Conservation (phyloP, 2,329 filamentous ascomycete species). For the Apiospora aurea region DNA sequence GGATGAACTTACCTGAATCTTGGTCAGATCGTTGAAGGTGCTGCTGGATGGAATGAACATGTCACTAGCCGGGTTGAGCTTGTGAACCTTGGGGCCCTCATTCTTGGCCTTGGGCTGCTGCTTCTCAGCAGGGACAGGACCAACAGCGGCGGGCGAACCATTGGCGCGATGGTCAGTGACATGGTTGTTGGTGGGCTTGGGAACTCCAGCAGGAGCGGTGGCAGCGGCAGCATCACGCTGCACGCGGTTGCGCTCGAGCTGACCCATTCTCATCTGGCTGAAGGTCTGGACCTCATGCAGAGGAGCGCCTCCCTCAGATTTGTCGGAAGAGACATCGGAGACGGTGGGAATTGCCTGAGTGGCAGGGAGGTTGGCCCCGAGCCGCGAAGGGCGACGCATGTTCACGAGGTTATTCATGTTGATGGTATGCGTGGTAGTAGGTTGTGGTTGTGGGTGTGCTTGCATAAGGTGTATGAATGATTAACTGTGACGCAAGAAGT, state of each 20-base stretch:
- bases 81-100: not conserved
- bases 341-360: slow-evolving; percentile 1
- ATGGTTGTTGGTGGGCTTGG: not conserved
- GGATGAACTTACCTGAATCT: not conserved
- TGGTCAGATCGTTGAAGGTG: slow-evolving; percentile 12
- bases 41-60: slow-evolving; percentile 11
- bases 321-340: slow-evolving; percentile 19
- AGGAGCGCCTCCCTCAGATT: slow-evolving; percentile 29
- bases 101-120: not conserved
- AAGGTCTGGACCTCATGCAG: slow-evolving; percentile 12
- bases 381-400: no score
- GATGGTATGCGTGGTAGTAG: not conserved
- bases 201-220: not conserved
- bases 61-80: slow-evolving; percentile 13
- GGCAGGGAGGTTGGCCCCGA: no score
- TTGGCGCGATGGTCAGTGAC: not conserved
- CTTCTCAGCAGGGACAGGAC: not conserved
- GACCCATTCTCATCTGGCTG: not conserved
- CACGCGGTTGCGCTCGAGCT: not conserved
- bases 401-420: not conserved
- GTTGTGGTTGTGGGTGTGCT: not conserved
- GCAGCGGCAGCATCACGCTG: not conserved
- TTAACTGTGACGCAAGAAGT: not conserved
- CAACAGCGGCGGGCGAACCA: not conserved
- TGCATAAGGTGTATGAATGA: not conserved